phyloP scores from a whole-genome alignment of 2,329 filamentous ascomycete genomes.

The Apiospora aurea region DNA sequence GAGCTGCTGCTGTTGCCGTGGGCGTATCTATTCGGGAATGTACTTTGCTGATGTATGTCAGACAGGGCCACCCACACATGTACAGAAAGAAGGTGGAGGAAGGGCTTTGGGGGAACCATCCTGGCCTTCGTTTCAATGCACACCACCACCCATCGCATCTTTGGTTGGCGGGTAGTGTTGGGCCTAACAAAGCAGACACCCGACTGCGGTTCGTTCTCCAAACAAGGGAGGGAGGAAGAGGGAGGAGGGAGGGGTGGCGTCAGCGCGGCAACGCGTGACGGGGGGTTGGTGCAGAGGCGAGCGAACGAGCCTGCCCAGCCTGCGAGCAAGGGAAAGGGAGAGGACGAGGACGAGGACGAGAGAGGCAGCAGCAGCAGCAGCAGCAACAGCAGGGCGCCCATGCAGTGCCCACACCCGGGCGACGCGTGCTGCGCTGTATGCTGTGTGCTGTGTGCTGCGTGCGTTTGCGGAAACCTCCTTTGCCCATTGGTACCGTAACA shows the following conservation, averaged over 20 bases:
- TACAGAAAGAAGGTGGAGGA: neutral
- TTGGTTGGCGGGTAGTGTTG: slow-evolving; percentile 8
- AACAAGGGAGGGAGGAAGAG: neutral
- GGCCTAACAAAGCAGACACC: slow-evolving; percentile 18
- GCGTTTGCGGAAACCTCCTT: slow-evolving; percentile 17
- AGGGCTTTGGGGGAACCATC: neutral
- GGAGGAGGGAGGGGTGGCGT: neutral
- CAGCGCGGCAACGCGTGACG: slow-evolving; percentile 14
- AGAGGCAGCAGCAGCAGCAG: neutral
- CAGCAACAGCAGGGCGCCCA: neutral
- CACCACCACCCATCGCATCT: slow-evolving; percentile 4
- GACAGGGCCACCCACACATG: neutral
- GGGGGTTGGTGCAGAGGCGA: slow-evolving; percentile 16
- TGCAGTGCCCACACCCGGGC: slow-evolving; percentile 15
- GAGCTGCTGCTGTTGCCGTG: neutral
- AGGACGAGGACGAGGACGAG: neutral
- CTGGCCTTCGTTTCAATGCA: slow-evolving; percentile 2
- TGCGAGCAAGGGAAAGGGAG: neutral
- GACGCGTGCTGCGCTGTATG: slow-evolving; percentile 1
- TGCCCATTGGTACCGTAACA: slow-evolving; percentile 12
- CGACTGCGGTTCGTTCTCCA: slow-evolving; percentile 20
- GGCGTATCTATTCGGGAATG: neutral
- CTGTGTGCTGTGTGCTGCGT: neutral
- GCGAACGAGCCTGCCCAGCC: neutral
- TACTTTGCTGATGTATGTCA: neutral